Evolutionary conservation across 2,329 filamentous ascomycete genomes (phyloP).

Genomic region (Aspergillus niger): DNA sequence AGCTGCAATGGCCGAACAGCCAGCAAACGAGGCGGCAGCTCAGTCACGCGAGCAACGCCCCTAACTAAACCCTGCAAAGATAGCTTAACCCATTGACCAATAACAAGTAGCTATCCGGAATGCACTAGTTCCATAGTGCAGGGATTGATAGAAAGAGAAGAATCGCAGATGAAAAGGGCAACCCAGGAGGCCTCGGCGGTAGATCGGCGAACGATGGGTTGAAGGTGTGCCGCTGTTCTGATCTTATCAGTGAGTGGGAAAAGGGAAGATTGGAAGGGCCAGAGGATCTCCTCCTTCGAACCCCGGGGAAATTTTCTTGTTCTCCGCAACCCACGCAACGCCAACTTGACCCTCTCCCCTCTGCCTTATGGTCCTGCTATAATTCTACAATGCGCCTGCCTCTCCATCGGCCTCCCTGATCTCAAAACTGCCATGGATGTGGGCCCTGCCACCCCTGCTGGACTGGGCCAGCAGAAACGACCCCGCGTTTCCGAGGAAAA

Average conservation of each 20-base stretch:
- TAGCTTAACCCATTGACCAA: neutral
- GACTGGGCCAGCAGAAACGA: constrained; percentile 37
- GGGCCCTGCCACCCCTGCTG: constrained; percentile 27
- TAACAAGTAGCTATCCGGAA: no score
- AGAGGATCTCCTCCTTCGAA: neutral
- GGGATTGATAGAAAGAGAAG: no score
- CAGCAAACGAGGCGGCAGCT: no score
- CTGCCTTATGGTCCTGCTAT: neutral
- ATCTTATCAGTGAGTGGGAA: constrained; percentile 1
- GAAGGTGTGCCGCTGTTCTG: neutral
- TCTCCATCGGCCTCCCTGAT: constrained; percentile 28
- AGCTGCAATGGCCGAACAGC: neutral
- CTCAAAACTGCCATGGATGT: constrained; percentile 33
- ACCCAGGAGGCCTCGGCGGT: neutral
- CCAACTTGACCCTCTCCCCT: neutral
- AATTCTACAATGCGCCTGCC: constrained; percentile 29
- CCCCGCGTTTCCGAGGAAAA: constrained; percentile 45
- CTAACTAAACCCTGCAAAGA: neutral
- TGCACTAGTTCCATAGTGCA: neutral
- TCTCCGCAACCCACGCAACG: neutral
- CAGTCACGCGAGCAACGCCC: no score
- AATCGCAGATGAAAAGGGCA: no score
- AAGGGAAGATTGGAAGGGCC: neutral
- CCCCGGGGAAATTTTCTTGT: constrained; percentile 5
- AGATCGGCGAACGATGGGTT: no score